These are phyloP conservation scores for Tolypocladium album DNA, from an alignment of 2,329 filamentous ascomycete species.

Conservation along the genomic window DNA sequence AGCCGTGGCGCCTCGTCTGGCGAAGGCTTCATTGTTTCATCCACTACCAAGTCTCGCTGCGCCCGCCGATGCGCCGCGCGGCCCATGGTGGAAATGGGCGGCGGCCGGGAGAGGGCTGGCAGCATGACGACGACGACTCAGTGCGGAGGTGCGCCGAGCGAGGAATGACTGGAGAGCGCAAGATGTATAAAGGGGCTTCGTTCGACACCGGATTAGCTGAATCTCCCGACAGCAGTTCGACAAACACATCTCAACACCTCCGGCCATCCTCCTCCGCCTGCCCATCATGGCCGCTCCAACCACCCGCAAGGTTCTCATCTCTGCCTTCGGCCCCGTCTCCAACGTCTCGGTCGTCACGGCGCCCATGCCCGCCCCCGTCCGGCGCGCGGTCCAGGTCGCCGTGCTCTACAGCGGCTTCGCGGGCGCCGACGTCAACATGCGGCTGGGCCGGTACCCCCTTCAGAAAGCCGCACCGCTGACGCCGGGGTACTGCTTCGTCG, in stretches of 20 bases:
- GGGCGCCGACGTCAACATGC: conserved; percentile 38
- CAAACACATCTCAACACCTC: not conserved
- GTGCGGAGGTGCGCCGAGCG: not conserved
- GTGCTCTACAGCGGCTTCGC: conserved; percentile 36
- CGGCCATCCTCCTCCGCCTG: not conserved
- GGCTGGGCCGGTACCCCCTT: conserved; percentile 33
- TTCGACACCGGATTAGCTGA: too few relatives aligned
- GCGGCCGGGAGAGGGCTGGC: not conserved
- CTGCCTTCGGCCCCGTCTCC: conserved; percentile 28
- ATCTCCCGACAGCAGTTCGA: not conserved
- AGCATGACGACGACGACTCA: not conserved
- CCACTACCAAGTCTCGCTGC: not conserved
- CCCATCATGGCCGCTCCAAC: conserved; percentile 4
- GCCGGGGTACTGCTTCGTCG: conserved; percentile 36
- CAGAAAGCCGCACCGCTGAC: conserved; percentile 34
- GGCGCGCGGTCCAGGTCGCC: conserved; percentile 33
- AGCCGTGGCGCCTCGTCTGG: not conserved
- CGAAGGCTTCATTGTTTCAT: not conserved
- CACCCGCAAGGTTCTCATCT: conserved; percentile 34
- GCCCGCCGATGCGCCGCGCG: not conserved
- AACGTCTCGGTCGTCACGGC: conserved; percentile 21
- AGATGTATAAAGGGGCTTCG: not conserved
- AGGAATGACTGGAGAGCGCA: not conserved
- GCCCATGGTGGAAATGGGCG: not conserved
- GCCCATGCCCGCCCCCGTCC: conserved; percentile 25